phyloP scores from a whole-genome alignment of 176 grass and related monocot genomes.

The Alopecurus myosuroides region DNA sequence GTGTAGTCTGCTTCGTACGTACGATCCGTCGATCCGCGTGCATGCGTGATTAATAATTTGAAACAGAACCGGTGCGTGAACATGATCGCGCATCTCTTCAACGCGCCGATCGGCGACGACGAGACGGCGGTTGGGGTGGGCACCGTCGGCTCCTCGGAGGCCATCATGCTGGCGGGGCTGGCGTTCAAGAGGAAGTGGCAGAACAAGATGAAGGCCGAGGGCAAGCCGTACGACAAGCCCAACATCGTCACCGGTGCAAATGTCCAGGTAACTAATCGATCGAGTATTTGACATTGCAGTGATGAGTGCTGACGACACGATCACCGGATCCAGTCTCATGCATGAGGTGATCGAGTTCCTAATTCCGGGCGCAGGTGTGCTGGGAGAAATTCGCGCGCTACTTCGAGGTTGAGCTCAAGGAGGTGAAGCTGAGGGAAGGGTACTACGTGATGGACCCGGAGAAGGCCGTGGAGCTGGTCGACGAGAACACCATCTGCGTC shows the following conservation, averaged over 20 bases:
- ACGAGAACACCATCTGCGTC: slow-evolving; percentile 88
- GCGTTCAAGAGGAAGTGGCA: slow-evolving; percentile 81
- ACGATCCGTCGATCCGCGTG: not conserved
- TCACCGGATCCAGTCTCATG: not conserved
- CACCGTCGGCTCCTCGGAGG: slow-evolving; percentile 76
- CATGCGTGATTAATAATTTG: not conserved
- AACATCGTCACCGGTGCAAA: slow-evolving; percentile 83
- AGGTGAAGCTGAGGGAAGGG: slow-evolving; percentile 65
- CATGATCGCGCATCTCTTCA: slow-evolving; percentile 75
- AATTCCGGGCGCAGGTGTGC: slow-evolving; percentile 45
- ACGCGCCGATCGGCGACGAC: slow-evolving; percentile 65
- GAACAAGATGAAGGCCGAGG: slow-evolving; percentile 55
- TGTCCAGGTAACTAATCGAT: slow-evolving; percentile 35
- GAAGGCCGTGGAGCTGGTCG: slow-evolving; percentile 62
- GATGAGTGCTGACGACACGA: not conserved
- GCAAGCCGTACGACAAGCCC: slow-evolving; percentile 65
- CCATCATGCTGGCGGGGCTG: slow-evolving; percentile 75
- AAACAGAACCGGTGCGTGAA: slow-evolving; percentile 71
- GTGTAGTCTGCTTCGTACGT: not conserved
- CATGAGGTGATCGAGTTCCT: not conserved
- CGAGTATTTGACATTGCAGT: not conserved
- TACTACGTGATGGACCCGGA: slow-evolving; percentile 70
- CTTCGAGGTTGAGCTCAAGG: slow-evolving; percentile 78
- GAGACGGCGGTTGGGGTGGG: slow-evolving; percentile 67
- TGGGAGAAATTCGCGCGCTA: slow-evolving; percentile 82